Evolutionary conservation across 2,329 filamentous ascomycete species (phyloP), one percentile per base, ranked within the genome.

Genomic region (Paraconiothyrium sp.): DNA sequence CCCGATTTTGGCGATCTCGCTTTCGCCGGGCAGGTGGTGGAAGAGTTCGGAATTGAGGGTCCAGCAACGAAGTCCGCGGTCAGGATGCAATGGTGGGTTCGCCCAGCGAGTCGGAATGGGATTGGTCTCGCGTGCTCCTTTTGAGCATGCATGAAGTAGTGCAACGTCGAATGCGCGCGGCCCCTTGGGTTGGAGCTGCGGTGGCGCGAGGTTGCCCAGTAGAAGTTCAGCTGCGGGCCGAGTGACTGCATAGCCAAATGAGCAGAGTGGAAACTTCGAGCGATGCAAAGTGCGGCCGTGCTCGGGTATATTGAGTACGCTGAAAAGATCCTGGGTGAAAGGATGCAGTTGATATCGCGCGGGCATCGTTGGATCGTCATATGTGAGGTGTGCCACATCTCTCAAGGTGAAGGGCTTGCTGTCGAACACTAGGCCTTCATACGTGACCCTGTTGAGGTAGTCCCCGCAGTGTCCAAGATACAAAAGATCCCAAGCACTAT

Each of bases 401-500:
- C 67, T 78, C 35, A 78, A 39, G 62, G 77, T 74, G 65, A 72
- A 74, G 5, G 62, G 66, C 37, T 68, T 68, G 5, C 69, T 72
- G 10, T 63, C 67, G 4, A 67, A 68, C 14, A 61, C 64, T 47
- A 71, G 60, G 6, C 76, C 76, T 35, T 76, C 60, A 65, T 74
- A 67, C 2, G 74, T 72, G 44, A 78, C 68, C n/a, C 68, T 63
- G 30, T 75, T 69, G 46, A 78, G 77, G 58, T 79, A 79, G 69
- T 82, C 80, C 59, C 79, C 79, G 68, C 80, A 82, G 62, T 82
- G 80, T 49, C 80, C 80, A 14, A 82, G 73, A 61, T 82, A 82
- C 32, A 82, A 72, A 13, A 82, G 63, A 41, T 82, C 80, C 80
- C 80, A 82, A 14, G 71, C 66, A 22, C 65, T 65, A 16, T 75